Evolutionary conservation across 495 filamentous ascomycete species (phyloP).

Genomic region (Annulohypoxylon bovei): DNA sequence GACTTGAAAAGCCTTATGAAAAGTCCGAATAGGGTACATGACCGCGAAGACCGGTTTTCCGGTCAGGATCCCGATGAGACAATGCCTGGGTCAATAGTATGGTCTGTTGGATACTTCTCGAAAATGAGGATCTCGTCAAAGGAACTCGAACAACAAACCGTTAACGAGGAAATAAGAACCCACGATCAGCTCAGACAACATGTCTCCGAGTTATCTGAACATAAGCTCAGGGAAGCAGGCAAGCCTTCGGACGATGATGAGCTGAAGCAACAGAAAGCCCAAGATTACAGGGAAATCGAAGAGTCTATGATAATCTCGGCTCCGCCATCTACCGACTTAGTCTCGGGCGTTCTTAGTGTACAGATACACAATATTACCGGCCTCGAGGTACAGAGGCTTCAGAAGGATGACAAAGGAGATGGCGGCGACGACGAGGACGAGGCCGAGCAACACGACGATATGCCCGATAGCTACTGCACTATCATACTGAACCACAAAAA

Average conservation of each 20-base stretch:
- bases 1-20: constrained; percentile 72
- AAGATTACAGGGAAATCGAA: constrained; percentile 65
- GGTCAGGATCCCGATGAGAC: constrained; percentile 68
- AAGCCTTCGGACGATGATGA: constrained; percentile 63
- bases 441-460: constrained; percentile 66
- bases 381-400: constrained; percentile 65
- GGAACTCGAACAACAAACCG: constrained; percentile 65
- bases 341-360: constrained; percentile 71
- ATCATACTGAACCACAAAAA: constrained; percentile 77
- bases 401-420: constrained; percentile 54
- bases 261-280: constrained; percentile 68
- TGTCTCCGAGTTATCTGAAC: constrained; percentile 60
- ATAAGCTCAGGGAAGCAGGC: constrained; percentile 70
- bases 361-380: constrained; percentile 80
- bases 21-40: constrained; percentile 60
- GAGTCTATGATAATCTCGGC: constrained; percentile 66
- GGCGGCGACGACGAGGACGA: constrained; percentile 62
- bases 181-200: constrained; percentile 63
- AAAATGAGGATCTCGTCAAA: constrained; percentile 67
- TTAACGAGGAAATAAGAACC: constrained; percentile 59
- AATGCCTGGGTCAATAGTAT: constrained; percentile 75
- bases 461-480: constrained; percentile 74
- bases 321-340: constrained; percentile 65
- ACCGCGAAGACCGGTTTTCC: constrained; percentile 67
- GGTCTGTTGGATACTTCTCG: constrained; percentile 76